Percentiles rank a stretch among this genome's conserved stretches.
Conservation (phyloP, 2,329 filamentous ascomycete genomes). For the Penicillium fuscoglaucum region DNA sequence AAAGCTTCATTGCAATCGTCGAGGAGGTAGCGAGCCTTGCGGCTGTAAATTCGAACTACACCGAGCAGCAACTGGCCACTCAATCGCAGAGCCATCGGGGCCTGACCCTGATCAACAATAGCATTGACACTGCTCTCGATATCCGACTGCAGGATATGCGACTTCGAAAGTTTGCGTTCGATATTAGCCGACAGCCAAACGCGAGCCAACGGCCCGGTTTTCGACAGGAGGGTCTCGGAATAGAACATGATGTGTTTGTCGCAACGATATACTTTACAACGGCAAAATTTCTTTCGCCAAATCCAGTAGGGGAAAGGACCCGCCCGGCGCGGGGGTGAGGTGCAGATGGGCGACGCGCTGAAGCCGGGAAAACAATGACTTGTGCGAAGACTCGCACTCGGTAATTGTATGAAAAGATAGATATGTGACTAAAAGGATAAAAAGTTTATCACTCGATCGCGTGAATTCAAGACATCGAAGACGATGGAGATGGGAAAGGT, state of each 20-base stretch:
- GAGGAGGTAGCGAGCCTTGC: constrained; percentile 92
- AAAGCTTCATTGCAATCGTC: constrained; percentile 98
- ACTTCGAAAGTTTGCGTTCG: constrained; percentile 97
- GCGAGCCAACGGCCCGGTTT: constrained; percentile 93
- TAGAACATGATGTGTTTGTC: constrained; percentile 74
- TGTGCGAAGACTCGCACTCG: constrained; percentile 13
- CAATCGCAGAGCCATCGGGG: constrained; percentile 89
- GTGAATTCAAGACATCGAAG: constrained; percentile 15
- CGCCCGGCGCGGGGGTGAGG: constrained; percentile 36
- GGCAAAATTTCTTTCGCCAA: constrained; percentile 40
- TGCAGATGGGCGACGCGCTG: constrained; percentile 35
- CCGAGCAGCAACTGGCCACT: constrained; percentile 92
- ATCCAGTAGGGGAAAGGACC: constrained; percentile 25
- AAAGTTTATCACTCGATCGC: constrained; percentile 9
- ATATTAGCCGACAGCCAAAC: constrained; percentile 98
- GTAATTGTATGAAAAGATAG: constrained; percentile 3
- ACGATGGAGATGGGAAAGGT: constrained; percentile 9
- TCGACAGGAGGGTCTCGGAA: constrained; percentile 90
- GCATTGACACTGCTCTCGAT: constrained; percentile 92
- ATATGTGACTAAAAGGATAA: constrained; percentile 3
- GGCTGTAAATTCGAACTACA: constrained; percentile 95
- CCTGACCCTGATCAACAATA: constrained; percentile 89
- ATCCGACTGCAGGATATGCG: constrained; percentile 90
- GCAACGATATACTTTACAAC: constrained; percentile 17
- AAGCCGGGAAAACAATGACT: constrained; percentile 35